These are phyloP conservation scores for Blepharisma stoltei DNA, from an alignment of 73 alveolate genomes.

Conservation along the genomic window DNA sequence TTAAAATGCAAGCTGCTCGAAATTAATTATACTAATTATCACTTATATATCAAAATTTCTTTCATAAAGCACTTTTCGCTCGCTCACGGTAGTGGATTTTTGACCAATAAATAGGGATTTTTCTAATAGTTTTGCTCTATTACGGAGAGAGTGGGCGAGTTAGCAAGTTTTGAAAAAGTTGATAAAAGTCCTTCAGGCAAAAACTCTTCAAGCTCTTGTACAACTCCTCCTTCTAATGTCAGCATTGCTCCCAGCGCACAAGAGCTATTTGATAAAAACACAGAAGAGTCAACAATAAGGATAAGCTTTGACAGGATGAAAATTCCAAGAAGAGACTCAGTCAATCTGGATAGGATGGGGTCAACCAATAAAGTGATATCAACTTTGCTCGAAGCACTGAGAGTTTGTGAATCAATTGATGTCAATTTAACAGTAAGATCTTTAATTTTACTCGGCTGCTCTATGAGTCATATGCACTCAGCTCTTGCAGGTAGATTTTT, in stretches of 20 bases:
- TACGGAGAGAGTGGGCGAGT: no score
- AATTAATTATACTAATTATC: no score
- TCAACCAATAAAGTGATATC: neutral
- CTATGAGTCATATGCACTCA: neutral
- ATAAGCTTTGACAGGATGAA: conserved; percentile 9
- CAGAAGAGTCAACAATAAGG: conserved; percentile 10
- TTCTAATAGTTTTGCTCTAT: no score
- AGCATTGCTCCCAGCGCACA: neutral
- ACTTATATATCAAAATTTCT: no score
- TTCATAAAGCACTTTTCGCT: no score
- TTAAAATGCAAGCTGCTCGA: no score
- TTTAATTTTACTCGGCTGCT: neutral
- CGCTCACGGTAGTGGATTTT: no score
- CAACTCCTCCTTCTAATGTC: neutral
- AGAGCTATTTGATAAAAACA: neutral
- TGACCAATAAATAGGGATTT: no score
- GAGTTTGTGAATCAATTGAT: neutral
- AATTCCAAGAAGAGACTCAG: neutral
- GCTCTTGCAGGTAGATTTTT: conserved; percentile 15
- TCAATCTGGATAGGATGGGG: neutral
- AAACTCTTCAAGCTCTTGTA: neutral
- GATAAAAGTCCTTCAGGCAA: neutral
- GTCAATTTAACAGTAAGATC: neutral
- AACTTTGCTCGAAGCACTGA: neutral
- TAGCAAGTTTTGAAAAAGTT: neutral